Conservation (phyloP, 805 yeast species). For the Metschnikowia hibisci region DNA sequence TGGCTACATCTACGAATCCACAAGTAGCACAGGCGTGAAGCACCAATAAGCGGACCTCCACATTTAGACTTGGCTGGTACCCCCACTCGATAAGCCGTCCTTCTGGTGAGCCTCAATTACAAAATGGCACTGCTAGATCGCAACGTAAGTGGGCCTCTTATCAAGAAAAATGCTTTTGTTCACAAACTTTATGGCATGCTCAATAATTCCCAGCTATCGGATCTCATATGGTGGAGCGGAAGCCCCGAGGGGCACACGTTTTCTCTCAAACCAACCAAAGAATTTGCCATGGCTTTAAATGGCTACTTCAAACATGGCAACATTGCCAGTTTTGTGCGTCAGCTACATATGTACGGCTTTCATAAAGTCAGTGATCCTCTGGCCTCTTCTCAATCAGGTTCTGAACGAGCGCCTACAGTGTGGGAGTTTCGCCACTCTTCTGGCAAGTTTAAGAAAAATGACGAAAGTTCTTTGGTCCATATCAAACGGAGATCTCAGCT, state of each 20-base stretch:
- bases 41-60: neutral
- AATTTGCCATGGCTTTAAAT: conserved; percentile 58
- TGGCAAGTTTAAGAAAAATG: conserved; percentile 48
- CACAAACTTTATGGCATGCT: conserved; percentile 42
- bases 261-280: conserved; percentile 61
- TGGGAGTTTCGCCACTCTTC: conserved; percentile 57
- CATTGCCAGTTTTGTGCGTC: conserved; percentile 89
- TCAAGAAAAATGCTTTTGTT: conserved; percentile 59
- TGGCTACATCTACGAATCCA: neutral
- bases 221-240: conserved; percentile 42
- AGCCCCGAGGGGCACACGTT: conserved; percentile 51
- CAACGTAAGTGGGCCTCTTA: conserved; percentile 24
- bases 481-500: conserved; percentile 49
- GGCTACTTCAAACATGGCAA: conserved; percentile 90
- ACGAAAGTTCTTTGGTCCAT: conserved; percentile 40
- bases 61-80: neutral
- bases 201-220: conserved; percentile 29
- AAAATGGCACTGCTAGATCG: conserved; percentile 3
- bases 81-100: neutral
- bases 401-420: conserved; percentile 30
- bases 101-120: neutral
- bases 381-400: conserved; percentile 5
- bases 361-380: conserved; percentile 65
- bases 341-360: conserved; percentile 94
- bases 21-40: neutral